Evolutionary conservation across 768 basidiomycete species (phyloP), one percentile per base, ranked within the genome.

Genomic region (Auricularia sp.): DNA sequence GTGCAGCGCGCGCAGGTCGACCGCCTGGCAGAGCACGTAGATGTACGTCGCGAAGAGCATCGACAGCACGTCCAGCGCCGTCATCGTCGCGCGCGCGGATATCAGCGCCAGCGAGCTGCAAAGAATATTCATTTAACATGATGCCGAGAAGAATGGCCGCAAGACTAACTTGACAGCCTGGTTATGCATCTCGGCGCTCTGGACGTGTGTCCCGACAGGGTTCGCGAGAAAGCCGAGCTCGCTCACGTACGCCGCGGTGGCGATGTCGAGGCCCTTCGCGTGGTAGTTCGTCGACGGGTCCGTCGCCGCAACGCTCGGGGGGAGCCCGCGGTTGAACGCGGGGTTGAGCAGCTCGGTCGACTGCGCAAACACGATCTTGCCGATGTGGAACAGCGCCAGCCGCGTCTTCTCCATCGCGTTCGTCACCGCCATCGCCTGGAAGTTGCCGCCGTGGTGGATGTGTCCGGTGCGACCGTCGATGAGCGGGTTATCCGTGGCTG

Each of bases 151-250:
- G 23, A 29, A 2, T 29, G 29, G 29, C 2, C 29, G 29, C 29
- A 29, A 29, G 0, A 42, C 39, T 42, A 67, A 91, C 89, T 94
- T 94, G 74, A 94, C 83, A 54, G 92, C 88, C 74, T 94, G 92
- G 69, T 94, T 94, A 71, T 92, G 90, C 88, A 93, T 91, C 76
- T 94, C 91, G 1, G 91, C 91, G 1, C 87, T 88, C 70, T 93
- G 90, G 61, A 91, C 84, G 68, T 89, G 87, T 0, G 90, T 90
- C 2, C 87, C 88, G 11, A 93, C 91, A 0, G 92, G 91, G 76
- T 84, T 90, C 21, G 88, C 91, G 33, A 93, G 81, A 70, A 82
- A 87, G 35, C 91, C 91, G 36, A 94, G 82, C 74, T 94, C 92
- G 58, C 87, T 79, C 2, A 87, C 82, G 71, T 94, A 93, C 0